phyloP scores from a whole-genome alignment of 805 yeast species.

The Wickerhamiella occidentalis region DNA sequence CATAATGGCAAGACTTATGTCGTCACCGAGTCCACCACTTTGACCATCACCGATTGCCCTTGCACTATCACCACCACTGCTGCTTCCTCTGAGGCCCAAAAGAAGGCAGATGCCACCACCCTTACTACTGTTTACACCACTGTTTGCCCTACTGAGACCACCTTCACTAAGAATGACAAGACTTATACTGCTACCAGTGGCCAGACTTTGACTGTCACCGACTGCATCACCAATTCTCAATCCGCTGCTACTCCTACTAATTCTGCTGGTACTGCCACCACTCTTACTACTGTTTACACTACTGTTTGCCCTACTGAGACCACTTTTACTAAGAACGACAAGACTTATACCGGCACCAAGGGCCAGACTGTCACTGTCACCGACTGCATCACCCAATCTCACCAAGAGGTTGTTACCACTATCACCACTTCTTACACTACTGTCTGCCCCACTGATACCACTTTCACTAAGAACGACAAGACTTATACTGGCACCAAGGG shows the following conservation, averaged over 20 bases:
- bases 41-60: constrained; percentile 33
- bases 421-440: no score
- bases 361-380: constrained; percentile 1
- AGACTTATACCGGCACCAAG: not conserved
- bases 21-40: constrained; percentile 58
- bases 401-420: no score
- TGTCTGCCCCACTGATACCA: not conserved
- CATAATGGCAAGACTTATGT: constrained; percentile 54
- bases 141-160: constrained; percentile 22
- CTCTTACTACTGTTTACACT: constrained; percentile 5
- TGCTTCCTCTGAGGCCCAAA: no score
- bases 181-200: not conserved
- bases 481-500: constrained; percentile 3
- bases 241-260: no score
- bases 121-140: not conserved
- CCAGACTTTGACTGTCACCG: not conserved
- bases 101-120: not conserved
- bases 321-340: not conserved
- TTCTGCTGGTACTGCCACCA: not conserved
- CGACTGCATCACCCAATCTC: not conserved
- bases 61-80: constrained; percentile 8
- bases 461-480: no score
- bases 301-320: constrained; percentile 23
- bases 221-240: not conserved
- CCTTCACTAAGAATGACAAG: not conserved